These are phyloP conservation scores for Fonsecaea nubica DNA, from an alignment of 2,329 filamentous ascomycete species.

Conservation along the genomic window DNA sequence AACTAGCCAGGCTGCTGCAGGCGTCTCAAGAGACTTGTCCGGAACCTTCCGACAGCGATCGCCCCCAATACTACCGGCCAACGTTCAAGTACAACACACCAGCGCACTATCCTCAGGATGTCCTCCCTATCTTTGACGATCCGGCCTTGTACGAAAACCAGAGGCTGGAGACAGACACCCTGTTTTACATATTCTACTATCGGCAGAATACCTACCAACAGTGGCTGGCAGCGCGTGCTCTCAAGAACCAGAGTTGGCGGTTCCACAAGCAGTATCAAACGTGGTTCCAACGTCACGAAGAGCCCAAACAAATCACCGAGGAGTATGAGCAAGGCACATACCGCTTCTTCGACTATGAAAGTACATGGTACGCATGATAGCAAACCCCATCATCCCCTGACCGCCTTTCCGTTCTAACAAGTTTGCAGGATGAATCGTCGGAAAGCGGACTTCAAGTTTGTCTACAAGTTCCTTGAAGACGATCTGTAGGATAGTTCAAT, in stretches of 20 bases:
- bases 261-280: slow-evolving; percentile 99
- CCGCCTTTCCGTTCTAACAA: slow-evolving; percentile 36
- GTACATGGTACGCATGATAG: slow-evolving; percentile 78
- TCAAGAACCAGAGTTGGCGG: slow-evolving; percentile 97
- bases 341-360: slow-evolving; percentile 99
- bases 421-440: slow-evolving; percentile 88
- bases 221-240: slow-evolving; percentile 91
- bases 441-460: slow-evolving; percentile 98
- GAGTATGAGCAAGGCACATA: slow-evolving; percentile 99
- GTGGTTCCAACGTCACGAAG: slow-evolving; percentile 98
- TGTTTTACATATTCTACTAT: slow-evolving; percentile 99
- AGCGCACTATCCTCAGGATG: slow-evolving; percentile 88
- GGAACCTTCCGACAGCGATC: slow-evolving; percentile 78
- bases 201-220: slow-evolving; percentile 95
- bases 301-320: slow-evolving; percentile 97
- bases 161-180: slow-evolving; percentile 89
- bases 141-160: slow-evolving; percentile 76
- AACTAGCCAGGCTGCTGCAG: slow-evolving; percentile 75
- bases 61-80: slow-evolving; percentile 82
- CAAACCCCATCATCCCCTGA: slow-evolving; percentile 21
- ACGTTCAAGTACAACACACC: slow-evolving; percentile 79
- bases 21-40: slow-evolving; percentile 76
- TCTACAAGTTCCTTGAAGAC: slow-evolving; percentile 96
- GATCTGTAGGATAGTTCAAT: slow-evolving; percentile 64
- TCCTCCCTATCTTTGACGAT: slow-evolving; percentile 90